phyloP scores from a whole-genome alignment of 1,284 basidiomycete species.

The Trichosporon ovoides region DNA sequence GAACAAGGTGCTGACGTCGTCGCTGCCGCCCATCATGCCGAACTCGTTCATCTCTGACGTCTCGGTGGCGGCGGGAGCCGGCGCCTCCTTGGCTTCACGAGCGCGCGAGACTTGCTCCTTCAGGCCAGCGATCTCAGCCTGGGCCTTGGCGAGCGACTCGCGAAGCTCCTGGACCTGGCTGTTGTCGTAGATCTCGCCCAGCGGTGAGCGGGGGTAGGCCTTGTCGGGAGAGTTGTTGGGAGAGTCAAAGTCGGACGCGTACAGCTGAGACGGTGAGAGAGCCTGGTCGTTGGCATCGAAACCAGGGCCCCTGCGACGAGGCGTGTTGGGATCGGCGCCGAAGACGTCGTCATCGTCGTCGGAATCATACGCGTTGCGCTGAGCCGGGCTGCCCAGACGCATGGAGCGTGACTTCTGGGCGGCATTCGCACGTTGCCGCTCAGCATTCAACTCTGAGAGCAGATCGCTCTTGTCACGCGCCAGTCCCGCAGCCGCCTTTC shows the following conservation, averaged over 20 bases:
- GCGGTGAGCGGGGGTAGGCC: conserved; percentile 35
- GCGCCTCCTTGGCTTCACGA: conserved; percentile 6
- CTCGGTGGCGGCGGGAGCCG: neutral
- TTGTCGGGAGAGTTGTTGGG: conserved; percentile 60
- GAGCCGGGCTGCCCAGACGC: conserved; percentile 47
- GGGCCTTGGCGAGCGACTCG: conserved; percentile 38
- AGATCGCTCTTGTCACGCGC: conserved; percentile 88
- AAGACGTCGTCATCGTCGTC: conserved; percentile 65
- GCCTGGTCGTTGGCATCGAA: conserved; percentile 56
- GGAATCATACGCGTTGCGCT: conserved; percentile 52
- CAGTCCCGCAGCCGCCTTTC: conserved; percentile 78
- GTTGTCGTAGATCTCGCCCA: conserved; percentile 44
- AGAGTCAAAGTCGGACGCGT: conserved; percentile 53
- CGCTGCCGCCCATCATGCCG: conserved; percentile 17
- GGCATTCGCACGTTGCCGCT: conserved; percentile 53
- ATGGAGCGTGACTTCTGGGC: conserved; percentile 33
- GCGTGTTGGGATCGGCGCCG: conserved; percentile 54
- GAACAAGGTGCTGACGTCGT: conserved; percentile 10
- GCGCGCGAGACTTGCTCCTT: conserved; percentile 24
- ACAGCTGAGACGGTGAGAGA: conserved; percentile 50
- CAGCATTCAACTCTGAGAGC: conserved; percentile 67
- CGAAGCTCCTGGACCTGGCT: conserved; percentile 47
- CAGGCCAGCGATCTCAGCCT: conserved; percentile 39
- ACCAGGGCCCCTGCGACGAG: conserved; percentile 58
- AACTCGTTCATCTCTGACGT: conserved; percentile 32